These are phyloP conservation scores for Hypoxylon sp. DNA, from an alignment of 2,329 filamentous ascomycete species.

Conservation along the genomic window DNA sequence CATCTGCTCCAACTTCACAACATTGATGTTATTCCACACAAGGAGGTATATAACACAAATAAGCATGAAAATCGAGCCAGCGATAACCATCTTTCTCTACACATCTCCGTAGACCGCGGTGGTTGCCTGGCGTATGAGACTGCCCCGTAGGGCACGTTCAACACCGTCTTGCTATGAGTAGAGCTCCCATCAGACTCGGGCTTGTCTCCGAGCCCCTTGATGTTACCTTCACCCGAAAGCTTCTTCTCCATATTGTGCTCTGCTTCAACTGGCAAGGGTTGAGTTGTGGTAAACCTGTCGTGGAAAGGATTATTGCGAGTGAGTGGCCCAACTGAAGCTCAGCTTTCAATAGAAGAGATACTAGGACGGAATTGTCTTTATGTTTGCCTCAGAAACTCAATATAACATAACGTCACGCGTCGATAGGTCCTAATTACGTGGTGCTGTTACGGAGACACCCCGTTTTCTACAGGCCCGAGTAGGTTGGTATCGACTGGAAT, in stretches of 20 bases:
- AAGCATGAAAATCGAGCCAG: conserved; percentile 55
- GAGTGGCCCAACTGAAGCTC: too few species aligned
- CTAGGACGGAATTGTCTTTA: too few species aligned
- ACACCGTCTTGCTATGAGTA: conserved; percentile 56
- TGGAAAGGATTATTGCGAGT: neutral
- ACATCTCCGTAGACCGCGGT: conserved; percentile 65
- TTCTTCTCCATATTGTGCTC: conserved; percentile 8
- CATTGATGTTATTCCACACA: conserved; percentile 57
- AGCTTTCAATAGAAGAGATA: neutral
- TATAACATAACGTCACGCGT: too few species aligned
- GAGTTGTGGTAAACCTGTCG: neutral
- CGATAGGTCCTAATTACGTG: conserved; percentile 13
- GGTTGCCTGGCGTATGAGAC: conserved; percentile 66
- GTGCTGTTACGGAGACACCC: neutral
- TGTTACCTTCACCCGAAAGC: neutral
- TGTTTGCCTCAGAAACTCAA: too few species aligned
- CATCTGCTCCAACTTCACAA: conserved; percentile 54
- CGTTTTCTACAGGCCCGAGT: conserved; percentile 1
- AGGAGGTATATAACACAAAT: conserved; percentile 53
- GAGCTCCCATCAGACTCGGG: conserved; percentile 40
- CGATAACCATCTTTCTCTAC: conserved; percentile 57
- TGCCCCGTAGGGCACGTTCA: conserved; percentile 60
- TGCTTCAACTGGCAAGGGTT: neutral
- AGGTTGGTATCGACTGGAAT: neutral
- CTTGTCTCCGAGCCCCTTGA: conserved; percentile 10